Evolutionary conservation across 257 asterid genomes (phyloP).

Genomic region (Fraxinus cuspidata): DNA sequence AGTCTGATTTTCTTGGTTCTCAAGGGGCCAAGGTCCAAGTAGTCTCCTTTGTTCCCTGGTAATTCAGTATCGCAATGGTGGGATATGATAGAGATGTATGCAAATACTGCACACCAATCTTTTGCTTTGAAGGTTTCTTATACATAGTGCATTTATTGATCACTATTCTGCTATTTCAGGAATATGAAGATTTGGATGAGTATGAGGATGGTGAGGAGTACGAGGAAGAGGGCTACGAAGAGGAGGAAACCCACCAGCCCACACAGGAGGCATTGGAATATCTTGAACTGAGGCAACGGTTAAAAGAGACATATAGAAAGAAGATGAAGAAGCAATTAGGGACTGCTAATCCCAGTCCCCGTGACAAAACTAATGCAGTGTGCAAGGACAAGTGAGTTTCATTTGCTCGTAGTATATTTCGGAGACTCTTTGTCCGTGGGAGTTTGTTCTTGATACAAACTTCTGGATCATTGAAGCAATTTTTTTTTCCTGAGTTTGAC

Average conservation of each 20-base stretch:
- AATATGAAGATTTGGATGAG: conserved; percentile 70
- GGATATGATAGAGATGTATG: conserved; percentile 54
- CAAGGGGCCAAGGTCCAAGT: conserved; percentile 18
- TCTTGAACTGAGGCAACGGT: conserved; percentile 63
- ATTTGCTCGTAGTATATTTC: background rate
- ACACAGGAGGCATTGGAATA: conserved; percentile 74
- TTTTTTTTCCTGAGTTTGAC: background rate
- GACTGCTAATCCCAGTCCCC: conserved; percentile 46
- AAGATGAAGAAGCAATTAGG: conserved; percentile 71
- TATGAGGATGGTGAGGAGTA: conserved; percentile 66
- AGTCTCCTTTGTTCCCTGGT: conserved; percentile 21
- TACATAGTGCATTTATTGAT: background rate
- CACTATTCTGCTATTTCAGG: conserved; percentile 43
- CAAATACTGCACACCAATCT: background rate
- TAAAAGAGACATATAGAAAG: conserved; percentile 68
- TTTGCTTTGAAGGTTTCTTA: background rate
- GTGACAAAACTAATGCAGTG: conserved; percentile 34
- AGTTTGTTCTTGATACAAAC: background rate
- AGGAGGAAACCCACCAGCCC: conserved; percentile 60
- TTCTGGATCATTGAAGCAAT: too few relatives aligned
- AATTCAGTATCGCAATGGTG: conserved; percentile 37
- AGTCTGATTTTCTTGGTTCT: conserved; percentile 21
- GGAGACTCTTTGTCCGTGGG: background rate
- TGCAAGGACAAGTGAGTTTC: conserved; percentile 71
- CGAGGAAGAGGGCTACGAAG: conserved; percentile 57